Conservation (phyloP, 75 land plant genomes). For the Sequoiadendron giganteum region DNA sequence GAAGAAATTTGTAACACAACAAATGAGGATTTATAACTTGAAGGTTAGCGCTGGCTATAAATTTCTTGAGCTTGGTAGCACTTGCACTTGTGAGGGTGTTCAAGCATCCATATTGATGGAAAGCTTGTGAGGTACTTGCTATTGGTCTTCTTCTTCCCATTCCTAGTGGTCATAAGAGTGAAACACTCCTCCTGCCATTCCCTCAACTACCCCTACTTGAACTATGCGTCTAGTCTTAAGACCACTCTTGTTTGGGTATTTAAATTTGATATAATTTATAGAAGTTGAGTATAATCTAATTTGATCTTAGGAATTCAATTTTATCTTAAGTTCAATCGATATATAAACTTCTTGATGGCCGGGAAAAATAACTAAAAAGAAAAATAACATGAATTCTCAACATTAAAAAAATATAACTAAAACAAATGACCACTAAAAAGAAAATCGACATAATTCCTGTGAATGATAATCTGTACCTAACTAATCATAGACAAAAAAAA, state of each 20-base stretch:
- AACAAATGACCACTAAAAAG: too few species aligned
- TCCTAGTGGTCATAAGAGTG: constrained; percentile 72
- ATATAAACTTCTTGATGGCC: too few species aligned
- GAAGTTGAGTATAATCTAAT: too few species aligned
- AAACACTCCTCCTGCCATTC: constrained; percentile 45
- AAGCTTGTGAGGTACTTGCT: constrained; percentile 12
- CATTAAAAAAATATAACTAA: too few species aligned
- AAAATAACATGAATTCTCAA: too few species aligned
- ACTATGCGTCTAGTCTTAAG: constrained; percentile 65
- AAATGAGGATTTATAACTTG: constrained; percentile 64
- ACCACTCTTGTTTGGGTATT: constrained; percentile 64
- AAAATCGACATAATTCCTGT: too few species aligned
- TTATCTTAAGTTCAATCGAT: too few species aligned
- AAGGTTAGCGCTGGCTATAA: constrained; percentile 42
- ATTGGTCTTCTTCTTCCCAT: constrained; percentile 61
- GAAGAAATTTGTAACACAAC: constrained; percentile 49
- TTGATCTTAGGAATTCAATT: too few species aligned
- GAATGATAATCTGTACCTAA: too few species aligned
- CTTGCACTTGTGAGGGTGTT: constrained; percentile 46
- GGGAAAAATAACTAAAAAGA: too few species aligned
- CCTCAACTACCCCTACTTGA: constrained; percentile 38
- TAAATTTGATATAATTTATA: too few species aligned
- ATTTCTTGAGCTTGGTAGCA: constrained; percentile 63
- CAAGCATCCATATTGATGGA: constrained; percentile 70
- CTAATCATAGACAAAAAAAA: too few species aligned